Percentiles rank a stretch among this genome's conserved stretches.
Conservation (phyloP, 106 monocot genomes). For the Ottelia alismoides region DNA sequence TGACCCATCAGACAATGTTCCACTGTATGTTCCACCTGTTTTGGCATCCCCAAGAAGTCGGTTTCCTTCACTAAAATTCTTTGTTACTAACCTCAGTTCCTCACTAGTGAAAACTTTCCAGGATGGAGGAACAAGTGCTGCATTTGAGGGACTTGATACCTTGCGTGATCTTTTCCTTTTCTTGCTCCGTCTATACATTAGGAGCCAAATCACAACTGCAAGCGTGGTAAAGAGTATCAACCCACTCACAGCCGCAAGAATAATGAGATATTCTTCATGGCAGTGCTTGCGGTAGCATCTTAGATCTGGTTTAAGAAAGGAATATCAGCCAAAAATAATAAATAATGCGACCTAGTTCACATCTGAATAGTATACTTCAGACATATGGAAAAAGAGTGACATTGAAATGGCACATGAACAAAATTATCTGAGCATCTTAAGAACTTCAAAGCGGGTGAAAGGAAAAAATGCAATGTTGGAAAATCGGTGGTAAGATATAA, state of each 20-base stretch:
- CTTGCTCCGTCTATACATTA: conserved; percentile 71
- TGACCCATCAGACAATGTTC: conserved; percentile 66
- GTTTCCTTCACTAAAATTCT: conserved; percentile 97
- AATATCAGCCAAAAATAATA: no score
- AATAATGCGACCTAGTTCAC: background rate
- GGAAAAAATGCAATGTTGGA: background rate
- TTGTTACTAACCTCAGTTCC: conserved; percentile 76
- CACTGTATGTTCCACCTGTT: conserved; percentile 88
- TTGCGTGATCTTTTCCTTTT: conserved; percentile 76
- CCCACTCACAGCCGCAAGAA: conserved; percentile 73
- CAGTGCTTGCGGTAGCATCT: conserved; percentile 54
- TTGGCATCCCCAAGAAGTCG: conserved; percentile 90
- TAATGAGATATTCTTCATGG: conserved; percentile 76
- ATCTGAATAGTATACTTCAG: background rate
- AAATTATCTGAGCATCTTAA: background rate
- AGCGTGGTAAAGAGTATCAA: conserved; percentile 64
- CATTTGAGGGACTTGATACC: conserved; percentile 41
- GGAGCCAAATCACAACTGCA: conserved; percentile 81
- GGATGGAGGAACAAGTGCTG: conserved; percentile 73
- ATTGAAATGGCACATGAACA: background rate
- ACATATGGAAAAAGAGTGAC: background rate
- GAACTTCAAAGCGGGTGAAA: background rate
- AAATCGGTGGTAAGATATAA: background rate
- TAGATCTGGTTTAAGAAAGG: conserved; percentile 25
- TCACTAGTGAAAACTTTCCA: conserved; percentile 87